phyloP scores from a whole-genome alignment of 164 flowering plant species.

The Aristolochia contorta region DNA sequence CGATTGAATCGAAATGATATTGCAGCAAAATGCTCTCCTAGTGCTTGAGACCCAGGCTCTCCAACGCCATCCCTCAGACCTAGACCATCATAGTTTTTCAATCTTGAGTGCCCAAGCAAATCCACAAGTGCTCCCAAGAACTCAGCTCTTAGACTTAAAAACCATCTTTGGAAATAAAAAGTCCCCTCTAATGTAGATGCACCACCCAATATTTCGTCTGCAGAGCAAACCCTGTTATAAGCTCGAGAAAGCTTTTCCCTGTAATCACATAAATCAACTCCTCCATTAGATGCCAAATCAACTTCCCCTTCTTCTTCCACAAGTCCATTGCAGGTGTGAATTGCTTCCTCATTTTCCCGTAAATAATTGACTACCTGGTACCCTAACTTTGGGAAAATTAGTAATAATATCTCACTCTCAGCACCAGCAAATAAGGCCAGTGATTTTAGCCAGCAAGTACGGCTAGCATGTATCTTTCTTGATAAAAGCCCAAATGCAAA shows the following conservation, averaged over 20 bases:
- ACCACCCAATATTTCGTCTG: slow-evolving; percentile 24
- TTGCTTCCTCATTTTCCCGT: slow-evolving; percentile 9
- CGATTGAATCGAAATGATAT: slow-evolving; percentile 33
- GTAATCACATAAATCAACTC: slow-evolving; percentile 7
- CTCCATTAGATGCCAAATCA: slow-evolving; percentile 8
- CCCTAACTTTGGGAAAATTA: slow-evolving; percentile 19
- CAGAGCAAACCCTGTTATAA: slow-evolving; percentile 19
- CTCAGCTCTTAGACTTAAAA: slow-evolving; percentile 43
- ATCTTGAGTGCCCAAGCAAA: slow-evolving; percentile 25
- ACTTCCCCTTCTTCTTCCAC: slow-evolving; percentile 9
- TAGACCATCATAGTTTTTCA: slow-evolving; percentile 4
- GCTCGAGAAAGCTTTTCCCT: slow-evolving; percentile 22
- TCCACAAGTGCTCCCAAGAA: slow-evolving; percentile 32
- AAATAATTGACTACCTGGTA: slow-evolving; percentile 13
- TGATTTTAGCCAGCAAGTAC: slow-evolving; percentile 45
- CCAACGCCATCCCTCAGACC: slow-evolving; percentile 8
- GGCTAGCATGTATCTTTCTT: slow-evolving; percentile 34
- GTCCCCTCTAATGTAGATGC: slow-evolving; percentile 13
- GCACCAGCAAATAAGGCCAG: slow-evolving; percentile 35
- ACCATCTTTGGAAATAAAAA: slow-evolving; percentile 71
- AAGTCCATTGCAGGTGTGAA: slow-evolving; percentile 2
- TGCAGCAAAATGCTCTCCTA: slow-evolving; percentile 14
- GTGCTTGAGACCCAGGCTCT: slow-evolving; percentile 10
- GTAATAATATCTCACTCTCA: slow-evolving; percentile 35
- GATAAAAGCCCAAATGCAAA: slow-evolving; percentile 37